Base-by-base conservation (phyloP, 2,329 filamentous ascomycete genomes). In the Aureobasidium melanogenum region DNA sequence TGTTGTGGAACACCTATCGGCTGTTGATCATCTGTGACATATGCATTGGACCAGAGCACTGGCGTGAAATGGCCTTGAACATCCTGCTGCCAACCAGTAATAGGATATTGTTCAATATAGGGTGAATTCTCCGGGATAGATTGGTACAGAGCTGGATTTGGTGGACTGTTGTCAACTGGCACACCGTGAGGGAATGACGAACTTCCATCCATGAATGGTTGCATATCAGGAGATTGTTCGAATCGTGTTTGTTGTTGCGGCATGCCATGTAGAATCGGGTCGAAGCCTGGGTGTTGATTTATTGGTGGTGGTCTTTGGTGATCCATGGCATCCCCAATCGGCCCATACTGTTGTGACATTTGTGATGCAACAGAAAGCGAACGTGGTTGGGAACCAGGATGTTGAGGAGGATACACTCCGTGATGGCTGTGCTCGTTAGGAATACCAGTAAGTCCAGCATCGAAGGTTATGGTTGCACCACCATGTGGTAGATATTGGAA, bases 401-500 rank as follows among this genome's bases (percentile, higher is more conserved):
- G 56, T 12, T 32, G 22, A 17, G 30, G 9, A 32, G 44, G 32
- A 50, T 41, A 59, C 15, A 17, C 32, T 30, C 32, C 32, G 32
- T 48, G 44, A 24, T 59, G 56, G 32, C 15, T 32, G 24, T 50
- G 43, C 34, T 59, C 56, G 22, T 41, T 41, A 17, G 17, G 56
- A 5, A 48, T 32, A 10, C 34, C 56, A 1, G 36, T 10, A 15
- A 52, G 48, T 32, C 54, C 47, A 59, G 43, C 55, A 44, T 72
- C 71, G 62, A 73, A 74, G 26, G 69, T 70, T 59, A 74, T 73
- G 43, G 73, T 68, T 1, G 71, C 70, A 34, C 67, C 69, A 14
- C 71, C 72, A 80, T 78, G 61, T 72, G 77, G 44, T 72, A 75
- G 67, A n/a, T 67, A 68, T 67, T 82, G 76, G 64, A 80, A 84